Percentiles rank a stretch among this genome's conserved stretches.
Conservation (phyloP, 495 filamentous ascomycete species). For the Lepraria neglecta region DNA sequence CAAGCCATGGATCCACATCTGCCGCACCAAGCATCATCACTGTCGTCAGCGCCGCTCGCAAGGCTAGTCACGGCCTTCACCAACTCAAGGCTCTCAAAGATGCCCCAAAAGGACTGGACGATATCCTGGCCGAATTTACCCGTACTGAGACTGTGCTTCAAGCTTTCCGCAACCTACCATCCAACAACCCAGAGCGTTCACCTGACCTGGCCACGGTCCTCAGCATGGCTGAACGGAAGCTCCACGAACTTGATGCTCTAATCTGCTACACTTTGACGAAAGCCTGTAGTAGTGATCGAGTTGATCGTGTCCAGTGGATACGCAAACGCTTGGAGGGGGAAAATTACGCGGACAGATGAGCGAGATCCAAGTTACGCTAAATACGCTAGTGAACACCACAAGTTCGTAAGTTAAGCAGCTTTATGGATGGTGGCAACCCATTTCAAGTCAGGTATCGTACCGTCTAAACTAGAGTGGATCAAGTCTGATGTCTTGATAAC, state of each 20-base stretch:
- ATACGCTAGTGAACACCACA: background rate
- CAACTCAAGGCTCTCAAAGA: background rate
- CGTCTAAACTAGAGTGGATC: background rate
- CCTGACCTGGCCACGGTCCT: background rate
- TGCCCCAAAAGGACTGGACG: conserved; percentile 7
- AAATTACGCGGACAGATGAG: conserved; percentile 2
- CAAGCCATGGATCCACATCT: conserved; percentile 11
- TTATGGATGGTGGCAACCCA: background rate
- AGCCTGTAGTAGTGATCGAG: background rate
- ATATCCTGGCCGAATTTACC: conserved; percentile 10
- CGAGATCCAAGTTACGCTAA: background rate
- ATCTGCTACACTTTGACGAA: conserved; percentile 10
- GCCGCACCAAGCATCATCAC: conserved; percentile 8
- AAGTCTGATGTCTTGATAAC: background rate
- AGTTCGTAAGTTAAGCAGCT: background rate
- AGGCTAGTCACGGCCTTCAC: background rate
- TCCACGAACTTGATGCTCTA: background rate
- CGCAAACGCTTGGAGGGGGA: background rate
- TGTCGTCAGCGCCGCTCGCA: conserved; percentile 8
- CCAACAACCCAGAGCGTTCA: background rate
- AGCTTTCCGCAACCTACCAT: background rate
- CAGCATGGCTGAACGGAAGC: background rate
- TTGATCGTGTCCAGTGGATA: conserved; percentile 12
- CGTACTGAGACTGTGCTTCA: background rate
- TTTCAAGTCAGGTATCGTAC: background rate